Conservation (phyloP, 2,329 filamentous ascomycete species). For the Alternaria postmessia region DNA sequence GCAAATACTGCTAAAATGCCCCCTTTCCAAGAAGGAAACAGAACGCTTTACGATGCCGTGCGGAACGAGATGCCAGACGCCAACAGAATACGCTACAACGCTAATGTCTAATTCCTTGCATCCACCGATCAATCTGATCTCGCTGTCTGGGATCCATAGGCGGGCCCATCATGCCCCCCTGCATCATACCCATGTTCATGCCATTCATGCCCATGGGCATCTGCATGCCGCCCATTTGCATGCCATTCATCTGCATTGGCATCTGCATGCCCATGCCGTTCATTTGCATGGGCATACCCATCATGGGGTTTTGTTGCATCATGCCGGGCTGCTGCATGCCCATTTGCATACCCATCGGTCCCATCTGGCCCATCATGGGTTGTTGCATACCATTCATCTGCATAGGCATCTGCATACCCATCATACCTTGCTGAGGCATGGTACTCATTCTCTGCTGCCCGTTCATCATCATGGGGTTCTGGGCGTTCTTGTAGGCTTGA, state of each 20-base stretch:
- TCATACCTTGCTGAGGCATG: slow-evolving; percentile 24
- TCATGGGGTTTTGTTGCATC: slow-evolving; percentile 6
- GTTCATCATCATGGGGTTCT: slow-evolving; percentile 30
- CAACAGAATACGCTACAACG: not conserved
- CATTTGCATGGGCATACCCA: slow-evolving; percentile 16
- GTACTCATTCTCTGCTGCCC: slow-evolving; percentile 23
- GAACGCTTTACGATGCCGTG: not conserved
- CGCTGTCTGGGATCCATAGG: slow-evolving; percentile 60
- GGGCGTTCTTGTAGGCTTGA: slow-evolving; percentile 49
- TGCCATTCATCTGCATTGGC: slow-evolving; percentile 1
- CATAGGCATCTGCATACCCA: slow-evolving; percentile 25
- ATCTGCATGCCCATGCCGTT: slow-evolving; percentile 12
- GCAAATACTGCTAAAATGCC: not conserved
- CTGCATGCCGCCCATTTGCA: slow-evolving; percentile 3
- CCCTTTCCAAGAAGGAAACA: not conserved
- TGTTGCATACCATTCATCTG: slow-evolving; percentile 7
- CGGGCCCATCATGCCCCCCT: slow-evolving; percentile 32
- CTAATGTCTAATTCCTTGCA: slow-evolving; percentile 53
- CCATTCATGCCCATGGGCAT: slow-evolving; percentile 29
- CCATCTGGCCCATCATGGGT: slow-evolving; percentile 13
- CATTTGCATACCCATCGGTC: slow-evolving; percentile 5
- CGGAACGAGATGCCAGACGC: not conserved
- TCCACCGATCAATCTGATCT: slow-evolving; percentile 68
- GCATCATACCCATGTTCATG: slow-evolving; percentile 35
- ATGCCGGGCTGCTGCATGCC: slow-evolving; percentile 7